These are phyloP conservation scores for Skeletonema tropicum DNA, from an alignment of 108 stramenopile genomes.

Conservation along the genomic window DNA sequence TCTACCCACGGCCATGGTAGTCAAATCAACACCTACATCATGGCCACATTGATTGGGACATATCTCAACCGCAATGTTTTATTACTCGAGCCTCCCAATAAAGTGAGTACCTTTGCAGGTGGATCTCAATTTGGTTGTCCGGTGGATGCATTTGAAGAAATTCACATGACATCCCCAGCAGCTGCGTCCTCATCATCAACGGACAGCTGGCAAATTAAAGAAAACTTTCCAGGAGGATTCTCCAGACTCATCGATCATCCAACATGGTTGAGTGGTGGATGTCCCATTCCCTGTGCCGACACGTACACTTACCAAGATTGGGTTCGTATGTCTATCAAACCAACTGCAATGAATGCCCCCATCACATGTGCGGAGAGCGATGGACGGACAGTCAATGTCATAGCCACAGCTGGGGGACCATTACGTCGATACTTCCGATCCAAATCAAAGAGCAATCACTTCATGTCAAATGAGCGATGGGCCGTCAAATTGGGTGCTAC, in stretches of 20 bases:
- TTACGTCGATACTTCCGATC: conserved; percentile 17
- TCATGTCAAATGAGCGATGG: conserved; percentile 13
- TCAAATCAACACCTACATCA: conserved; percentile 43
- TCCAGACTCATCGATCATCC: conserved; percentile 32
- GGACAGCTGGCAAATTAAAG: neutral
- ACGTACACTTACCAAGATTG: conserved; percentile 22
- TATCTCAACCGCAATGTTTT: conserved; percentile 30
- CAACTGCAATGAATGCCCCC: neutral
- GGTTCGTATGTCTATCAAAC: neutral
- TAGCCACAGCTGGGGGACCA: conserved; percentile 3
- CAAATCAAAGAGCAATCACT: neutral
- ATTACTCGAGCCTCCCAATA: conserved; percentile 24
- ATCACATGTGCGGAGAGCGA: conserved; percentile 9
- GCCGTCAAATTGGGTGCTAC: conserved; percentile 21
- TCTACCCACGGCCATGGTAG: conserved; percentile 40
- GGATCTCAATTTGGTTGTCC: conserved; percentile 47
- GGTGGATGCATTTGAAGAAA: conserved; percentile 17
- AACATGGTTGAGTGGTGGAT: conserved; percentile 28
- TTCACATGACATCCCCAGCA: conserved; percentile 9
- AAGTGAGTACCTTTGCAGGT: conserved; percentile 14
- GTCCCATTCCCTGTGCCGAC: conserved; percentile 31
- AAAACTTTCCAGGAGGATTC: conserved; percentile 37
- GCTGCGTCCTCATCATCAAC: neutral
- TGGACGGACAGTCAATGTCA: conserved; percentile 20
- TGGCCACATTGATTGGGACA: conserved; percentile 22